A percentile compares a stretch with the other conserved stretches of the same genome.
These are phyloP conservation scores for Blumeria graminis DNA, from an alignment of 2,329 filamentous ascomycete genomes.

Conservation along the genomic window DNA sequence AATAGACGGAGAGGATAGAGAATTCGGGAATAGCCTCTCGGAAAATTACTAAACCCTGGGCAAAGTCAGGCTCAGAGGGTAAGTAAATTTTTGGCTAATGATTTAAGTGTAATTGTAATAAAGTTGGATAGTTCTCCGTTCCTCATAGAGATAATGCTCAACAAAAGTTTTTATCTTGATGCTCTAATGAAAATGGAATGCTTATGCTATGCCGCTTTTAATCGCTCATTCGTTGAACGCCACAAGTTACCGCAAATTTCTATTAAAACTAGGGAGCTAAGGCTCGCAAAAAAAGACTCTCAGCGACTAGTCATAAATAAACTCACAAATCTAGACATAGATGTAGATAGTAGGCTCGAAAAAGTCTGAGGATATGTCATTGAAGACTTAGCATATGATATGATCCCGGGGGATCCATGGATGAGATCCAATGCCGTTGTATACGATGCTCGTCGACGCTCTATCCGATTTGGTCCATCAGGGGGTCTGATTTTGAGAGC, in stretches of 20 bases:
- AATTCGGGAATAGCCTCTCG: too few species aligned
- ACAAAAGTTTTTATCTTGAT: neutral
- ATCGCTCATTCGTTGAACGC: neutral
- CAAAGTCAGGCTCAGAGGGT: too few species aligned
- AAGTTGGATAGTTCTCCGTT: neutral
- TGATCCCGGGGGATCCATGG: neutral
- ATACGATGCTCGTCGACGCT: too few species aligned
- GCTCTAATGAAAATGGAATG: neutral
- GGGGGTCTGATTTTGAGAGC: neutral
- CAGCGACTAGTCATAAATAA: neutral
- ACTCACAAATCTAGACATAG: neutral
- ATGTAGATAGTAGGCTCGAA: neutral
- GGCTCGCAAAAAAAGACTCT: neutral
- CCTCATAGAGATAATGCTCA: neutral
- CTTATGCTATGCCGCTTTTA: neutral
- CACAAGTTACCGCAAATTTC: neutral
- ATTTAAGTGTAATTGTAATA: too few species aligned
- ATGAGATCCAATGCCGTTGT: neutral
- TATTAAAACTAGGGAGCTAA: neutral
- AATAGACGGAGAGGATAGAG: neutral
- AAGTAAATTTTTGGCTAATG: too few species aligned
- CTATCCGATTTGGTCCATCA: neutral
- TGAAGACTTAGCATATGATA: neutral
- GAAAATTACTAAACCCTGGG: too few species aligned
- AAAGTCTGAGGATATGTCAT: neutral